Base-by-base conservation (phyloP, 2,329 filamentous ascomycete genomes). In the Pestalotiopsis sp. region DNA sequence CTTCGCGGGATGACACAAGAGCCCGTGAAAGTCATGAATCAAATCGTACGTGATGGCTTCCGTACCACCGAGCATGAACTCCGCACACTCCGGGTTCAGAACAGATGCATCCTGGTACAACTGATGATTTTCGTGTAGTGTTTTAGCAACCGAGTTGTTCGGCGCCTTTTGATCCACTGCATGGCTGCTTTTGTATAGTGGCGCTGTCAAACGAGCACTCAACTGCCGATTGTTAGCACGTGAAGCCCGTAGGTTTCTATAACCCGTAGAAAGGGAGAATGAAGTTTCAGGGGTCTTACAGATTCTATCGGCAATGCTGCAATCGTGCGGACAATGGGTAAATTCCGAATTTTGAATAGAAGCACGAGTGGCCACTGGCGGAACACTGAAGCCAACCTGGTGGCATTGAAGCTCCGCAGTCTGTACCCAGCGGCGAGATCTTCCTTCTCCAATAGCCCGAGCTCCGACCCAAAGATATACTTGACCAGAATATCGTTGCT, bases 41-140 rank as follows among this genome's bases (percentile, higher is more conserved):
- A 66, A 40, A 25, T 66, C 36, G 49, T 56, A 58, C 3, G 64
- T 66, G 20, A 66, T 20, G 7, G 49, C 41, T 45, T 66, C 49
- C 6, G 64, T 66, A 6, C 64, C 64, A 25, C 49, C 64, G n/a
- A 66, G 41, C 49, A 66, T 66, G 20, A 66, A 58, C n/a, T 58
- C 64, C 14, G 64, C 41, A 27, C 49, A 66, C 31, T 66, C 64
- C n/a, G 64, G 41, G 23, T 66, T 58, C 23, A 66, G 20, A 20
- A 66, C 49, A 14, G 38, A 45, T 2, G 41, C 11, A 36, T 66
- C 45, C 25, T 40, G 41, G 27, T 66, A 58, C 17, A 57, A 3
- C 14, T 13, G 11, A 11, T 38, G 27, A 58, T 36, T 66, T 6
- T 58, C 25, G 36, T 65, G n/a, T 6, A 66, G 27, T 2, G n/a